These are phyloP conservation scores for Backusella morwellensis DNA, from an alignment of 192 early-diverging fungal genomes.

Conservation along the genomic window DNA sequence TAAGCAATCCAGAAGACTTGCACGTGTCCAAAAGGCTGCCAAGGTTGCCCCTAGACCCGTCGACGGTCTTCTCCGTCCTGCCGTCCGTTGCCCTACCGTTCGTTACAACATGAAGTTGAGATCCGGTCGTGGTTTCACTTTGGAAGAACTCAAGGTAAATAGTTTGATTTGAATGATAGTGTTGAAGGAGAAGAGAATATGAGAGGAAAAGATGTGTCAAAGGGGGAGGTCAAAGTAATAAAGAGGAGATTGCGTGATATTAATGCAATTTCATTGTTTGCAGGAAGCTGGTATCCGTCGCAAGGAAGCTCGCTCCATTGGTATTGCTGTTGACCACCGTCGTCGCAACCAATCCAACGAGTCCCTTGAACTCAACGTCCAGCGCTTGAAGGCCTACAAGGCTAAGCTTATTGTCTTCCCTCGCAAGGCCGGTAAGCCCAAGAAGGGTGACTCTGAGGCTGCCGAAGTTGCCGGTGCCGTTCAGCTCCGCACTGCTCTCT, in stretches of 20 bases:
- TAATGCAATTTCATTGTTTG: neutral
- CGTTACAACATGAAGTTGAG: slow-evolving; percentile 99
- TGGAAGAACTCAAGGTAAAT: slow-evolving; percentile 95
- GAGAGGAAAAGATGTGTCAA: neutral
- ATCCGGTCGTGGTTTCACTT: slow-evolving; percentile 95
- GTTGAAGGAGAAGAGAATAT: neutral
- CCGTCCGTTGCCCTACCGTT: slow-evolving; percentile 92
- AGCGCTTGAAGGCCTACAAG: slow-evolving; percentile 81
- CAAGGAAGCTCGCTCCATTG: slow-evolving; percentile 93
- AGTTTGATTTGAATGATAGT: neutral
- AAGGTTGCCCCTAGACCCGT: slow-evolving; percentile 94
- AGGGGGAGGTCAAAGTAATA: neutral
- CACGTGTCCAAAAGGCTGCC: slow-evolving; percentile 93
- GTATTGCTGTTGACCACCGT: slow-evolving; percentile 96
- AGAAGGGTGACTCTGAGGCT: too few species aligned
- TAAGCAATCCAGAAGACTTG: slow-evolving; percentile 87
- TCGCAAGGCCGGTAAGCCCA: too few species aligned
- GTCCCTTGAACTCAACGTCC: slow-evolving; percentile 89
- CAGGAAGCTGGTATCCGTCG: slow-evolving; percentile 88
- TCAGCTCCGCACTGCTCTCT: too few species aligned
- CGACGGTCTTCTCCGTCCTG: slow-evolving; percentile 94
- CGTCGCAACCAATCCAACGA: slow-evolving; percentile 95
- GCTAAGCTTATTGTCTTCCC: too few species aligned
- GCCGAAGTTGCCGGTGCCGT: too few species aligned
- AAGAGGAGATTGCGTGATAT: neutral